Base-by-base conservation (phyloP, 306 rosid genomes). In the Trifolium fragiferum region DNA sequence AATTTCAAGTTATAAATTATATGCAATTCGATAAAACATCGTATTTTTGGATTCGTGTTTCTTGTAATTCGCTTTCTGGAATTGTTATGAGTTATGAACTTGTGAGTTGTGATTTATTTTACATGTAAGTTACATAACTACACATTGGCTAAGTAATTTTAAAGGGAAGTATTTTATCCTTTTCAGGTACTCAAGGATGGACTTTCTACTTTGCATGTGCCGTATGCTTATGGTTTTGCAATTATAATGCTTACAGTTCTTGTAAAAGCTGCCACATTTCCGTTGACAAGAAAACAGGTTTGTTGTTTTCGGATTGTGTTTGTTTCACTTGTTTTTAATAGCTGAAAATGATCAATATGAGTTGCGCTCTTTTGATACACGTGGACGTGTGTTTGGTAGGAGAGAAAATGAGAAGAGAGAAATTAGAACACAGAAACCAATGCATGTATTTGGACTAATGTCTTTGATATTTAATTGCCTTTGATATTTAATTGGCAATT, bases 161-260 rank as follows among this genome's bases (percentile, higher is more conserved):
- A 47, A 79, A 12, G 46, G 44, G 43, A 54, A 63, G 44, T 16
- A 38, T 54, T 73, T 73, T 73, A 13, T 65, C 6, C 19, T 66
- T 75, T 81, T 8, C 89, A 92, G 97, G 86, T 95, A 73, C 86
- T 95, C 47, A 87, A 95, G 82, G 92, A 86, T 62, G 99, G 98
- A 53, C 92, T 95, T 38, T 90, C 96, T 62, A 10, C 90, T 74
- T 37, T 89, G 65, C 97, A 95, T 78, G 93, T 84, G 53, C 98
- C 99, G 1, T 95, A 95, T 72, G 82, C 97, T 10, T 92, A 95
- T 89, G 99, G 99, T 40, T 95, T 95, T 81, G 97, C 99, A 16
- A 95, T 95, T 81, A 92, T 95, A 76, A 87, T 92, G 18, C 96
- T 92, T 43, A 92, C 97, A 1, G 75, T 92, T 87, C 83, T 92